Evolutionary conservation across 2,329 filamentous ascomycete species (phyloP).

Genomic region (Dactylellina cionopaga): DNA sequence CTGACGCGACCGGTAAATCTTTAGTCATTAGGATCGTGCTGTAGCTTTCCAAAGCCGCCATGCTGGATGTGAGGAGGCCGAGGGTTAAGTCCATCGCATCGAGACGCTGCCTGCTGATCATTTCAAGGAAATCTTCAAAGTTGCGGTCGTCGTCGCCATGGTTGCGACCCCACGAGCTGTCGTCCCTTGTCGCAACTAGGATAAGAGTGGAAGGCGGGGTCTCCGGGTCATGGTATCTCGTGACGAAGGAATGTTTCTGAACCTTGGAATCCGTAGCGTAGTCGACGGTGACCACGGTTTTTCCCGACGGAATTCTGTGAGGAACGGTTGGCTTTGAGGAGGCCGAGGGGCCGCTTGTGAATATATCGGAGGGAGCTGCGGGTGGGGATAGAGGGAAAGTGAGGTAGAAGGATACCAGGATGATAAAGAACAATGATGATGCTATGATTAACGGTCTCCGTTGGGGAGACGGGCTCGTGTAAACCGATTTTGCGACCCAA

Average conservation of each 20-base stretch:
- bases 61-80: slow-evolving; percentile 11
- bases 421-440: background rate
- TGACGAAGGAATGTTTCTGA: slow-evolving; percentile 15
- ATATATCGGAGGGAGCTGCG: background rate
- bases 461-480: background rate
- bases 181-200: slow-evolving; percentile 6
- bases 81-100: slow-evolving; percentile 2
- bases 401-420: background rate
- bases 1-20: slow-evolving; percentile 20
- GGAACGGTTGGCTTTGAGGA: background rate
- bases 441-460: slow-evolving; percentile 7
- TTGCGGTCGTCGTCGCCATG: background rate
- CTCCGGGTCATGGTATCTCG: slow-evolving; percentile 14
- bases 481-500: slow-evolving; percentile 15
- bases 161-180: slow-evolving; percentile 21
- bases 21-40: slow-evolving; percentile 1
- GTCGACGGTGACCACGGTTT: slow-evolving; percentile 5
- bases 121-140: slow-evolving; percentile 19
- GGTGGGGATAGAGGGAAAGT: background rate
- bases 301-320: background rate
- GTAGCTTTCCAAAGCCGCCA: background rate
- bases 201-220: slow-evolving; percentile 6
- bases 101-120: slow-evolving; percentile 16
- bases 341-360: background rate
- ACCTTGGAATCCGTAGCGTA: background rate